phyloP scores from a whole-genome alignment of 495 filamentous ascomycete genomes.

The Penicillium odoratum region DNA sequence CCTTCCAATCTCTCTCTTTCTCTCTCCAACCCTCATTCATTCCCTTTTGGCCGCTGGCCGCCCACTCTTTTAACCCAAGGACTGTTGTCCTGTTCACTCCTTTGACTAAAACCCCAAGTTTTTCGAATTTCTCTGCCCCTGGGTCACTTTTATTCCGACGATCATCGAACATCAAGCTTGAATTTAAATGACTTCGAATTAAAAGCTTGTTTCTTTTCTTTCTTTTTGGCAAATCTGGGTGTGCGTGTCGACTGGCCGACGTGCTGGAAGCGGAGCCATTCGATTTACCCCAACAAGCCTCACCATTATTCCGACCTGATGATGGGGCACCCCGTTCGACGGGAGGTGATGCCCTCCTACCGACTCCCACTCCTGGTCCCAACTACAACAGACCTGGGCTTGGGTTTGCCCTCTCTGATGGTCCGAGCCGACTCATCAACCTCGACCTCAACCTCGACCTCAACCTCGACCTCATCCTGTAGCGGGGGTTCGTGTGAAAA shows the following conservation, averaged over 20 bases:
- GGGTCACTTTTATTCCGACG: not conserved
- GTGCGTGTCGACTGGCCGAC: constrained; percentile 9
- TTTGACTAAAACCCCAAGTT: constrained; percentile 11
- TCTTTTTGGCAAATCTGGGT: not conserved
- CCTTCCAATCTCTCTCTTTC: constrained; percentile 13
- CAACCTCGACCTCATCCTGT: constrained; percentile 11
- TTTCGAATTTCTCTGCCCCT: not conserved
- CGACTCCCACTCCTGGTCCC: constrained; percentile 27
- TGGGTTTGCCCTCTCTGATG: constrained; percentile 28
- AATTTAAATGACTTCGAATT: constrained; percentile 12
- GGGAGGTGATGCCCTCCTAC: constrained; percentile 32
- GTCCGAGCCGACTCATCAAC: constrained; percentile 26
- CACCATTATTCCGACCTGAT: constrained; percentile 33
- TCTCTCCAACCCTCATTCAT: constrained; percentile 19
- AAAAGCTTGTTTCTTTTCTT: not conserved
- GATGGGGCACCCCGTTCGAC: constrained; percentile 24
- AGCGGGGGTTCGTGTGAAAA: constrained; percentile 17
- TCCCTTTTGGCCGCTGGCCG: constrained; percentile 33
- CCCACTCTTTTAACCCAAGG: constrained; percentile 34
- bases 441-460: constrained; percentile 2
- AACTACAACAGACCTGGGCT: constrained; percentile 4
- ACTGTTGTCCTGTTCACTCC: constrained; percentile 34
- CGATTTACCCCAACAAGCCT: constrained; percentile 29
- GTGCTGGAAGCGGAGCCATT: constrained; percentile 9
- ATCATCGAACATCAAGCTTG: constrained; percentile 4